These are phyloP conservation scores for Pseudonitzschia pungens DNA, from an alignment of 108 stramenopile species.

Conservation along the genomic window DNA sequence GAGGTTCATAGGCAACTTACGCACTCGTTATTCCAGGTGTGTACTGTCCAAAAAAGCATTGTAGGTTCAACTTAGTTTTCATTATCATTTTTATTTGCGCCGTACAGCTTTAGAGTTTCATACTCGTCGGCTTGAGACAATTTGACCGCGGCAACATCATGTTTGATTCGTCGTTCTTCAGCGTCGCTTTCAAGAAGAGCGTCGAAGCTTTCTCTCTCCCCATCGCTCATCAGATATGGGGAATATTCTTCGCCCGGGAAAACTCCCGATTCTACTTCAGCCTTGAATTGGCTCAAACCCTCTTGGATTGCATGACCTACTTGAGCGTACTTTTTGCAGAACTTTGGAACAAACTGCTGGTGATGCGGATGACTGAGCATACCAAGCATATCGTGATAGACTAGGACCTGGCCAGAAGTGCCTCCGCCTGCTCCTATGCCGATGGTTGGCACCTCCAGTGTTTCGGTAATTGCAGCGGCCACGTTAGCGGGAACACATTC, in stretches of 20 bases:
- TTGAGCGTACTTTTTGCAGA: constrained; percentile 95
- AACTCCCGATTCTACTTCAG: constrained; percentile 87
- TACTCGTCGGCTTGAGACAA: constrained; percentile 74
- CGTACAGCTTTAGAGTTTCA: constrained; percentile 78
- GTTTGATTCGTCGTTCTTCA: constrained; percentile 52
- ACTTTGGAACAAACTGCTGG: constrained; percentile 94
- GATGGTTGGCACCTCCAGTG: constrained; percentile 96
- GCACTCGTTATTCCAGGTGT: too few relatives aligned
- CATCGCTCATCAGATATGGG: constrained; percentile 88
- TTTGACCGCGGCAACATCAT: constrained; percentile 49
- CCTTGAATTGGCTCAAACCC: constrained; percentile 86
- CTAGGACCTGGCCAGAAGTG: constrained; percentile 92
- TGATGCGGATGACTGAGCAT: constrained; percentile 97
- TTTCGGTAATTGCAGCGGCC: constrained; percentile 87
- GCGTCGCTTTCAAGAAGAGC: constrained; percentile 60
- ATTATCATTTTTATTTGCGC: constrained; percentile 14
- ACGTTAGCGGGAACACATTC: constrained; percentile 97
- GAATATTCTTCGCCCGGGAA: constrained; percentile 92
- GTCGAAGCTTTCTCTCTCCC: constrained; percentile 64
- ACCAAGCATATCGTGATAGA: constrained; percentile 98
- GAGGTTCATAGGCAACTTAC: too few relatives aligned
- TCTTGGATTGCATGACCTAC: constrained; percentile 89
- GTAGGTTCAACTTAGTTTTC: neutral
- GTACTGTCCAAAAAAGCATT: neutral
- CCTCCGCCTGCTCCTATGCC: constrained; percentile 98